Conservation (phyloP, 352 stramenopile genomes). For the Peronospora destructor region DNA sequence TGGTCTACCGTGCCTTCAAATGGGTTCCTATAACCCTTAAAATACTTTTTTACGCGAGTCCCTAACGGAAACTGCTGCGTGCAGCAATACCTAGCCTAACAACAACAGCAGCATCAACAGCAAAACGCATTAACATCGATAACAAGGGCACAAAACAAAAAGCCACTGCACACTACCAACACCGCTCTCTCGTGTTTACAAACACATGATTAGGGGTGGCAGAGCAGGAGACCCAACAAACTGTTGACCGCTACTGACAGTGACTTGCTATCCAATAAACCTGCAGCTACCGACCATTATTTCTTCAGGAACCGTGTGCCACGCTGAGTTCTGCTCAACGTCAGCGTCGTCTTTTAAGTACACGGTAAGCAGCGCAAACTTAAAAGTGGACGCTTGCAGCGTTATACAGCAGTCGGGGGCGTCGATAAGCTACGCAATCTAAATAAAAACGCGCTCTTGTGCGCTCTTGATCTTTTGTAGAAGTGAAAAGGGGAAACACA, state of each 20-base stretch:
- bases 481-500: not conserved
- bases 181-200: too few relatives aligned
- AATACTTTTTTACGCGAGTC: conserved; percentile 64
- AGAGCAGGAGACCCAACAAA: conserved; percentile 4
- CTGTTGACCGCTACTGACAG: conserved; percentile 3
- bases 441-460: not conserved
- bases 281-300: conserved; percentile 22
- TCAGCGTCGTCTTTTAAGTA: not conserved
- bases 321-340: not conserved
- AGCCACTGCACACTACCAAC: too few relatives aligned
- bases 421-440: conserved; percentile 2
- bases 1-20: conserved; percentile 59
- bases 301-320: conserved; percentile 5
- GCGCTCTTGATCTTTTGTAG: conserved; percentile 13
- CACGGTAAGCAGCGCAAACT: not conserved
- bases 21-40: conserved; percentile 48
- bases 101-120: conserved; percentile 10
- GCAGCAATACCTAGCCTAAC: conserved; percentile 37
- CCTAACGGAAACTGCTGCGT: conserved; percentile 55
- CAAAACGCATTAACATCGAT: conserved; percentile 15
- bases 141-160: too few relatives aligned
- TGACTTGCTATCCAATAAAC: conserved; percentile 8
- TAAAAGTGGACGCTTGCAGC: not conserved
- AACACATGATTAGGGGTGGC: too few relatives aligned
- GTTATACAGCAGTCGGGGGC: not conserved